These are phyloP conservation scores for Tolypocladium inflatum DNA, from an alignment of 2,329 filamentous ascomycete genomes.

Conservation along the genomic window DNA sequence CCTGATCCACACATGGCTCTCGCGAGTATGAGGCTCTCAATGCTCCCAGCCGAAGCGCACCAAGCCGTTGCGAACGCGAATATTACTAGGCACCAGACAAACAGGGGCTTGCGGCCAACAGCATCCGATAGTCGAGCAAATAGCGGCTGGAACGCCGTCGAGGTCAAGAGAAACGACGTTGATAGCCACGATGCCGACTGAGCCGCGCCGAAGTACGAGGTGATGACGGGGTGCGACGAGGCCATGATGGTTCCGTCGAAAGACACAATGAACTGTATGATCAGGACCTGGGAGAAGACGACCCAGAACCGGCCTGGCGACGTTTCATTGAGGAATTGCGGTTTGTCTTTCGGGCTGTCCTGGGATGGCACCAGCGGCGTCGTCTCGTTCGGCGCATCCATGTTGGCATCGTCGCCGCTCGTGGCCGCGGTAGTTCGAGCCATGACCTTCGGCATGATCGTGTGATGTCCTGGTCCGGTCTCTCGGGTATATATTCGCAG, in stretches of 20 bases:
- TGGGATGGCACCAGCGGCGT: too few species aligned
- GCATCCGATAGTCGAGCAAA: slow-evolving; percentile 67
- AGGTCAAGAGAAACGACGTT: slow-evolving; percentile 68
- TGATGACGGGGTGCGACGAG: slow-evolving; percentile 71
- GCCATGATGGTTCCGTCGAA: slow-evolving; percentile 79
- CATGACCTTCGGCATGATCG: too few species aligned
- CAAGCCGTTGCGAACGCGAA: slow-evolving; percentile 58
- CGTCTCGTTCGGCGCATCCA: too few species aligned
- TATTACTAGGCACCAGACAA: slow-evolving; percentile 51
- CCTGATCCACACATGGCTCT: slow-evolving; percentile 63
- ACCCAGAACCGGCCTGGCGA: slow-evolving; percentile 47
- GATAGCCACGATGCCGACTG: slow-evolving; percentile 78
- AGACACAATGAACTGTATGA: slow-evolving; percentile 46
- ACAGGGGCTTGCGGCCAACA: slow-evolving; percentile 57
- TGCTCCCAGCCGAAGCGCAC: slow-evolving; percentile 58
- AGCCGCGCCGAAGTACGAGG: slow-evolving; percentile 67
- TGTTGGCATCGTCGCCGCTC: too few species aligned
- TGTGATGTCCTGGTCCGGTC: too few species aligned
- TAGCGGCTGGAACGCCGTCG: slow-evolving; percentile 66
- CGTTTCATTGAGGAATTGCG: slow-evolving; percentile 28
- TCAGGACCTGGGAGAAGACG: slow-evolving; percentile 49
- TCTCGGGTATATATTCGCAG: too few species aligned
- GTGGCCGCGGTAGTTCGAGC: too few species aligned
- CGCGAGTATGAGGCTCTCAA: slow-evolving; percentile 60
- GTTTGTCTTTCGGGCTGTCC: too few species aligned